Percentiles rank a stretch among this genome's conserved stretches.
phyloP scores from a whole-genome alignment of 2,329 filamentous ascomycete species.

The Talaromyces sp. region DNA sequence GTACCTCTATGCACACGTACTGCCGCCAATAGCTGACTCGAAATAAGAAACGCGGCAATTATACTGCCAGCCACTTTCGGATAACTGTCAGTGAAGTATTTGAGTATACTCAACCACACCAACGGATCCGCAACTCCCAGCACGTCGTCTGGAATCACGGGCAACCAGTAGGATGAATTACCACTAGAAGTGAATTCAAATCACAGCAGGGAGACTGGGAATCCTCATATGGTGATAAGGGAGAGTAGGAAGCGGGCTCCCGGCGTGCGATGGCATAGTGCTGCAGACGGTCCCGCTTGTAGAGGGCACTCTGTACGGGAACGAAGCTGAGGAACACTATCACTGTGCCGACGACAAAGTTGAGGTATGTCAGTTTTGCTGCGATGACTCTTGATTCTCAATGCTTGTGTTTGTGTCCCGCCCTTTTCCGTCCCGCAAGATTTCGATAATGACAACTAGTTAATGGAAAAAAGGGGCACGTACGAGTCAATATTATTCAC shows the following conservation, averaged over 20 bases:
- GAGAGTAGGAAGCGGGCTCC: conserved; percentile 44
- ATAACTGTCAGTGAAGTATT: conserved; percentile 45
- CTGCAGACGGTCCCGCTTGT: conserved; percentile 35
- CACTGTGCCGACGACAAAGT: conserved; percentile 26
- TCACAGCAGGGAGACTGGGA: conserved; percentile 43
- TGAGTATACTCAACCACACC: conserved; percentile 46
- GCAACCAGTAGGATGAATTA: conserved; percentile 41
- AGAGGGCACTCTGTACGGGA: conserved; percentile 44
- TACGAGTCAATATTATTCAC: conserved; percentile 41
- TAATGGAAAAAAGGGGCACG: conserved; percentile 32
- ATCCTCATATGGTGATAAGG: conserved; percentile 43
- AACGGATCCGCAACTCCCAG: conserved; percentile 44
- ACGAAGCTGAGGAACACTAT: conserved; percentile 42
- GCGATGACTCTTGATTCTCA: conserved; percentile 32
- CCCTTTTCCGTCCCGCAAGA: neutral
- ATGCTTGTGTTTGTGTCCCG: too few relatives aligned
- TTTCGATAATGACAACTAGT: neutral
- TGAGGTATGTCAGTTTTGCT: conserved; percentile 20
- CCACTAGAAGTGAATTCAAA: conserved; percentile 45
- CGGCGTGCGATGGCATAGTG: conserved; percentile 32
- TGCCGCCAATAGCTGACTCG: conserved; percentile 43
- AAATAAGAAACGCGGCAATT: conserved; percentile 45
- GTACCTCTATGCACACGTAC: conserved; percentile 40
- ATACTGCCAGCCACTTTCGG: conserved; percentile 42
- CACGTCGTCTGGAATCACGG: conserved; percentile 39